A percentile compares a stretch with the other conserved stretches of the same genome.
phyloP scores from a whole-genome alignment of 1,139 yeast species.

The Nakaseomyces uthaithaninus region DNA sequence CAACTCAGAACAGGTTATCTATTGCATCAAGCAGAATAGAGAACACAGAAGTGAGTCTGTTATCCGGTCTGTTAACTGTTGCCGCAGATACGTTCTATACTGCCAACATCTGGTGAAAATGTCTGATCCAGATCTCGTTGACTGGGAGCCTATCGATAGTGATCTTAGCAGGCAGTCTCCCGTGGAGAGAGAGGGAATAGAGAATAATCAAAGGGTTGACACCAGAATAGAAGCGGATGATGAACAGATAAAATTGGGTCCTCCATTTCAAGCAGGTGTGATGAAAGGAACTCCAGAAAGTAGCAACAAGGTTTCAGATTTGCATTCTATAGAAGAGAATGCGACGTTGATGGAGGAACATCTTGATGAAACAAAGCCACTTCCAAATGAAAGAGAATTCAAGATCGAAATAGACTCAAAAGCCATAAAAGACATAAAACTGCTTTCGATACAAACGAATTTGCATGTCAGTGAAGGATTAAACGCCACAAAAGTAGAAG shows the following conservation, averaged over 20 bases:
- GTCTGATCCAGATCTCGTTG: slow-evolving; percentile 12
- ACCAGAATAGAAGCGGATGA: slow-evolving; percentile 30
- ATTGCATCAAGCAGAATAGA: too few species aligned
- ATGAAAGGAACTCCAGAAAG: not conserved
- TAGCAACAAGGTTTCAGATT: not conserved
- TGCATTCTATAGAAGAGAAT: not conserved
- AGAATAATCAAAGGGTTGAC: not conserved
- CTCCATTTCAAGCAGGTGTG: not conserved
- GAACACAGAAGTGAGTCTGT: too few species aligned
- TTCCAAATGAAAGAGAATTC: slow-evolving; percentile 5
- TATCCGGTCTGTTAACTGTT: too few species aligned
- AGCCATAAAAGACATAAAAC: not conserved
- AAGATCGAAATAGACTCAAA: not conserved
- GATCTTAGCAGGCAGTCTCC: not conserved
- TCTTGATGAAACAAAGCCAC: not conserved
- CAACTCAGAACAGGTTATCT: too few species aligned
- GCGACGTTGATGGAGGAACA: slow-evolving; percentile 2
- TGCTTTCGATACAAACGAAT: not conserved
- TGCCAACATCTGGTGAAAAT: not conserved
- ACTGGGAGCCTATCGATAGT: slow-evolving; percentile 19
- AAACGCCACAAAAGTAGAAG: too few species aligned
- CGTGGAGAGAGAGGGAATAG: not conserved
- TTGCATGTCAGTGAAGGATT: too few species aligned
- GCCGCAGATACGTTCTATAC: too few species aligned
- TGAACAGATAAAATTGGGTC: slow-evolving; percentile 36